Evolutionary conservation across 2,329 filamentous ascomycete species (phyloP).

Genomic region (Apiospora rasikravindrae): DNA sequence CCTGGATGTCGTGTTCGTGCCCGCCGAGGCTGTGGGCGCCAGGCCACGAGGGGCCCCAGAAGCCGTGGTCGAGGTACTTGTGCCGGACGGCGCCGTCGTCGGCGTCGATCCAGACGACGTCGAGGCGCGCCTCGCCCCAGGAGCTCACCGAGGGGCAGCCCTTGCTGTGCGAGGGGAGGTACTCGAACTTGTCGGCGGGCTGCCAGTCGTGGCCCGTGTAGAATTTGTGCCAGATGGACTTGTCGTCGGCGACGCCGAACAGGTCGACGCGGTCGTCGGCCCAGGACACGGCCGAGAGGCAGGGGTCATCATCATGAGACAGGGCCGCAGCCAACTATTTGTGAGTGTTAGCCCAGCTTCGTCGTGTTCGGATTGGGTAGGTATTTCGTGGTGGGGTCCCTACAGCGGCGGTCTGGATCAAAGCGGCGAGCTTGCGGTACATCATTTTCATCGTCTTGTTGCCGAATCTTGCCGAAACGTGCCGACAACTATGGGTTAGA

Average conservation of each 20-base stretch:
- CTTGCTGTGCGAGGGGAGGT: slow-evolving; percentile 22
- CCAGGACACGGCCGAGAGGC: slow-evolving; percentile 21
- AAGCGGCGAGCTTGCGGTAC: neutral
- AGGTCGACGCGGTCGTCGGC: slow-evolving; percentile 21
- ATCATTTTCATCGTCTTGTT: neutral
- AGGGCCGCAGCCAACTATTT: neutral
- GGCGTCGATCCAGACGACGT: slow-evolving; percentile 26
- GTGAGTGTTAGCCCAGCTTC: neutral
- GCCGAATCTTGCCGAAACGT: neutral
- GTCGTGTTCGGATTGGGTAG: neutral
- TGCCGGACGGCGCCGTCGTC: slow-evolving; percentile 26
- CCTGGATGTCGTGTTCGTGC: slow-evolving; percentile 12
- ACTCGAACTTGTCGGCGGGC: slow-evolving; percentile 26
- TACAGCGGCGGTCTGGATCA: slow-evolving; percentile 1
- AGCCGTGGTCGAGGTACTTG: slow-evolving; percentile 29
- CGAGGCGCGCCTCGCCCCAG: slow-evolving; percentile 28
- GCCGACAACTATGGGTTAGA: neutral
- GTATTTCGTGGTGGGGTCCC: neutral
- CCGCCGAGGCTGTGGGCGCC: slow-evolving; percentile 26
- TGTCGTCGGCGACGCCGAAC: slow-evolving; percentile 20
- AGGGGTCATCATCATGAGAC: neutral
- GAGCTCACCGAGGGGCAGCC: slow-evolving; percentile 27
- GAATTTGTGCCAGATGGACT: slow-evolving; percentile 22
- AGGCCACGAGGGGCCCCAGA: slow-evolving; percentile 31
- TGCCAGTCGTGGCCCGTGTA: slow-evolving; percentile 31